phyloP scores from a whole-genome alignment of 1,139 yeast species.

The Tardiomyces depauwii region DNA sequence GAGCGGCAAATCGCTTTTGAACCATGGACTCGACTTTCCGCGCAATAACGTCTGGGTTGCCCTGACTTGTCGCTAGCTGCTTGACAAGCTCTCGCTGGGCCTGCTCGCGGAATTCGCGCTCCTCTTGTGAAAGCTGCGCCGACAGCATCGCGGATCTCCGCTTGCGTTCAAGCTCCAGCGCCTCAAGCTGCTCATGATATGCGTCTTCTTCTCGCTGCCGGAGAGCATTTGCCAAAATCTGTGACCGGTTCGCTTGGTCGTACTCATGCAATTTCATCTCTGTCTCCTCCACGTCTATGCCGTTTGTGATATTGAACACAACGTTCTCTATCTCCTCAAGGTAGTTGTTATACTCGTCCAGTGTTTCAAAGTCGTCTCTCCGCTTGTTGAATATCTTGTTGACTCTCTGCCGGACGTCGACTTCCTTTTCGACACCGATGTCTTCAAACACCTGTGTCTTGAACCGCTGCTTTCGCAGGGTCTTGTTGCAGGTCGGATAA shows the following conservation, averaged over 20 bases:
- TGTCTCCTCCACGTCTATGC: slow-evolving; percentile 59
- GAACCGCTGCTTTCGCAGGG: slow-evolving; percentile 75
- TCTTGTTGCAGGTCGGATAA: slow-evolving; percentile 82
- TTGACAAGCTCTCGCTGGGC: slow-evolving; percentile 59
- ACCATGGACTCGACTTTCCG: slow-evolving; percentile 49
- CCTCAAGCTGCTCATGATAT: slow-evolving; percentile 59
- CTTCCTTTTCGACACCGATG: slow-evolving; percentile 77
- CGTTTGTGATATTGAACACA: slow-evolving; percentile 60
- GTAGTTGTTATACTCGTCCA: slow-evolving; percentile 59
- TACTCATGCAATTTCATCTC: slow-evolving; percentile 59
- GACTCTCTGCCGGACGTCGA: slow-evolving; percentile 78
- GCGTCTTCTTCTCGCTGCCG: slow-evolving; percentile 57
- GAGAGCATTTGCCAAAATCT: slow-evolving; percentile 65
- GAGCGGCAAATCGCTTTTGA: slow-evolving; percentile 50
- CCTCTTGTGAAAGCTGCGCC: slow-evolving; percentile 25
- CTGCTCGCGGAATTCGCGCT: slow-evolving; percentile 33
- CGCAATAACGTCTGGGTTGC: slow-evolving; percentile 40
- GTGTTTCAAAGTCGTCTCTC: slow-evolving; percentile 54
- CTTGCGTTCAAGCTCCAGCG: slow-evolving; percentile 54
- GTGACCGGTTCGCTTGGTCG: slow-evolving; percentile 64
- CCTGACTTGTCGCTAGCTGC: slow-evolving; percentile 41
- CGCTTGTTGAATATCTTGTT: slow-evolving; percentile 70
- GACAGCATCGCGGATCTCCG: slow-evolving; percentile 26
- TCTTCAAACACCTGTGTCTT: slow-evolving; percentile 91
- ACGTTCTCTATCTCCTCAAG: slow-evolving; percentile 76